Conservation (phyloP, 225 moss, liverwort and hornwort species). For the Takakia lepidozioides region DNA sequence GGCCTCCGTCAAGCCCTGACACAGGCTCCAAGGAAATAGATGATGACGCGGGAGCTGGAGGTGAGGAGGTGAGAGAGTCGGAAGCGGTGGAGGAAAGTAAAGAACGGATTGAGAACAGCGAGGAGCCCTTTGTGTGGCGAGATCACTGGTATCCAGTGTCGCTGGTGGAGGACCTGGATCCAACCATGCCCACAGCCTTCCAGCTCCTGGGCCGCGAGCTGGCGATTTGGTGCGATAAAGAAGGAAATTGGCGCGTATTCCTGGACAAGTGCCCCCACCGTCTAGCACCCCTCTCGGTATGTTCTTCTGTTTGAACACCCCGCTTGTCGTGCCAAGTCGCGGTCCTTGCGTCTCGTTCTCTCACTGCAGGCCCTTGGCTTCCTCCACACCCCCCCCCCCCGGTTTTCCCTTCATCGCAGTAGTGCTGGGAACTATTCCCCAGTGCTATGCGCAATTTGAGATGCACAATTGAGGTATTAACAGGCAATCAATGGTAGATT, state of each 20-base stretch:
- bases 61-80: conserved; percentile 31
- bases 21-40: conserved; percentile 12
- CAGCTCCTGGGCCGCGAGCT: conserved; percentile 87
- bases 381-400: no score
- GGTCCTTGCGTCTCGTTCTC: neutral
- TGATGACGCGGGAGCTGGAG: conserved; percentile 29
- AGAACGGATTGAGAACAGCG: conserved; percentile 10
- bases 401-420: no score
- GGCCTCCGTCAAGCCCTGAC: conserved; percentile 25
- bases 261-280: conserved; percentile 88
- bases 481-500: no score
- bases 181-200: conserved; percentile 61
- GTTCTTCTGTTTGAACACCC: neutral
- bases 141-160: conserved; percentile 96
- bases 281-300: conserved; percentile 81
- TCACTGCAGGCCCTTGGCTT: neutral
- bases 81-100: conserved; percentile 22
- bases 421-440: no score
- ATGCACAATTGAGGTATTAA: no score
- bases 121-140: conserved; percentile 54
- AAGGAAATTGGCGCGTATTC: conserved; percentile 82
- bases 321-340: neutral
- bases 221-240: conserved; percentile 76
- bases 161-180: conserved; percentile 75
- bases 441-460: no score